These are phyloP conservation scores for Isabelozyma gotoi DNA, from an alignment of 805 yeast species.

Conservation along the genomic window DNA sequence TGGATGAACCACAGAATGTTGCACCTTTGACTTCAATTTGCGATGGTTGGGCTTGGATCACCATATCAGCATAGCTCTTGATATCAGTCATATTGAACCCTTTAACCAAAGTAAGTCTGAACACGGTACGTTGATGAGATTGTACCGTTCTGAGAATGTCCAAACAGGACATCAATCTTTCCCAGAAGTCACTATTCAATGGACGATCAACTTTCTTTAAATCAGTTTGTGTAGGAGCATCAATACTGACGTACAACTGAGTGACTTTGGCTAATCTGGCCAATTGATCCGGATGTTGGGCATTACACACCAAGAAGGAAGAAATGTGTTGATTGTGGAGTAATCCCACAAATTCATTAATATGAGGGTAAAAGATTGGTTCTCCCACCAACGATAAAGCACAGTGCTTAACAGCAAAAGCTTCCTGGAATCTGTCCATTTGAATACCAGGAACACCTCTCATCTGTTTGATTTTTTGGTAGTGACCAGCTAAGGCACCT, in stretches of 20 bases:
- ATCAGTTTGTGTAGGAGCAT: conserved; percentile 84
- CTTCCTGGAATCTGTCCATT: conserved; percentile 86
- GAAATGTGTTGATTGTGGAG: conserved; percentile 79
- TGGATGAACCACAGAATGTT: conserved; percentile 89
- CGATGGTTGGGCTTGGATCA: conserved; percentile 77
- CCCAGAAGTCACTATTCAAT: conserved; percentile 89
- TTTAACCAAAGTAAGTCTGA: conserved; percentile 85
- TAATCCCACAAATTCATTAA: conserved; percentile 79
- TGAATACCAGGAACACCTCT: conserved; percentile 94
- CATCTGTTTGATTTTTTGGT: conserved; percentile 89
- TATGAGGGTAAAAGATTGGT: conserved; percentile 91
- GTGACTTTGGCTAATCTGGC: conserved; percentile 73
- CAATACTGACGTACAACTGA: conserved; percentile 88
- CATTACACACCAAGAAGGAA: conserved; percentile 88
- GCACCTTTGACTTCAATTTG: conserved; percentile 94
- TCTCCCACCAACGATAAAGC: conserved; percentile 93
- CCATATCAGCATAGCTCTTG: conserved; percentile 82
- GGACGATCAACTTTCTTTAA: conserved; percentile 87
- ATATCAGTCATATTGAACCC: conserved; percentile 87
- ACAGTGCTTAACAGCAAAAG: conserved; percentile 85
- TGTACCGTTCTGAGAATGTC: conserved; percentile 75
- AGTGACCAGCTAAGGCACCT: conserved; percentile 88
- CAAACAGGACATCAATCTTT: conserved; percentile 74
- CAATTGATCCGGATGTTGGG: conserved; percentile 90
- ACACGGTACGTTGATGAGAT: conserved; percentile 84